Percentiles rank a stretch among this genome's conserved stretches.
Evolutionary conservation across 2,329 filamentous ascomycete species (phyloP).

Genomic region (Talaromyces sp.): DNA sequence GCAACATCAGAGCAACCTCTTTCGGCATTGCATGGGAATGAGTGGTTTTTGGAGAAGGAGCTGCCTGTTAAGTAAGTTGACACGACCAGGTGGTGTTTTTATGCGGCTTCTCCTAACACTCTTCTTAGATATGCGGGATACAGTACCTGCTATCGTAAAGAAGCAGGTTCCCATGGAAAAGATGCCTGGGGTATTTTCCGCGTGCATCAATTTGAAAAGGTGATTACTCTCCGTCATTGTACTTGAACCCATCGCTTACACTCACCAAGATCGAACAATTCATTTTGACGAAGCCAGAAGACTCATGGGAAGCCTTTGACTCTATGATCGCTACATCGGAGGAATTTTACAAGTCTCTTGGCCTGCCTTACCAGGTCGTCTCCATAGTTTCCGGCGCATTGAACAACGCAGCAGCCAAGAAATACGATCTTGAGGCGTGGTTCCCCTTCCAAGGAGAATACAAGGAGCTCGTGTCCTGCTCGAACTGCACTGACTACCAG

Average conservation of each 20-base stretch:
- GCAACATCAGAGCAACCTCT: constrained; percentile 93
- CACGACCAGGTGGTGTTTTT: background rate
- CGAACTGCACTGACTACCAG: constrained; percentile 98
- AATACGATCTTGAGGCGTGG: constrained; percentile 94
- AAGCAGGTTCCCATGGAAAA: constrained; percentile 85
- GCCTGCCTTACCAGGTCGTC: constrained; percentile 85
- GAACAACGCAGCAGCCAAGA: constrained; percentile 86
- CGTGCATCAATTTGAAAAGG: constrained; percentile 97
- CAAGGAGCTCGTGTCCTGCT: constrained; percentile 96
- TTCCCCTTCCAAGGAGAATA: constrained; percentile 96
- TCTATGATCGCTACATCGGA: constrained; percentile 88
- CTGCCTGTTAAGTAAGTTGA: constrained; percentile 74
- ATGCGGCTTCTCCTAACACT: background rate
- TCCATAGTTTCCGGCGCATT: constrained; percentile 94
- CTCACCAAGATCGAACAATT: constrained; percentile 65
- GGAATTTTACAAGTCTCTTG: constrained; percentile 89
- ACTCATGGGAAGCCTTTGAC: constrained; percentile 90
- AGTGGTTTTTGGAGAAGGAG: constrained; percentile 82
- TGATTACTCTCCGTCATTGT: constrained; percentile 23
- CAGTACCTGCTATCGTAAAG: constrained; percentile 92
- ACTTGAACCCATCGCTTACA: background rate
- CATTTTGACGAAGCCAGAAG: constrained; percentile 75
- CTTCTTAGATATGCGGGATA: constrained; percentile 67
- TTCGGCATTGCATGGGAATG: constrained; percentile 84
- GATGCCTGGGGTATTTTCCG: constrained; percentile 98